Evolutionary conservation across 2,329 filamentous ascomycete species (phyloP), one percentile per base, ranked within the genome.

Genomic region (Dactylellina leptospora): DNA sequence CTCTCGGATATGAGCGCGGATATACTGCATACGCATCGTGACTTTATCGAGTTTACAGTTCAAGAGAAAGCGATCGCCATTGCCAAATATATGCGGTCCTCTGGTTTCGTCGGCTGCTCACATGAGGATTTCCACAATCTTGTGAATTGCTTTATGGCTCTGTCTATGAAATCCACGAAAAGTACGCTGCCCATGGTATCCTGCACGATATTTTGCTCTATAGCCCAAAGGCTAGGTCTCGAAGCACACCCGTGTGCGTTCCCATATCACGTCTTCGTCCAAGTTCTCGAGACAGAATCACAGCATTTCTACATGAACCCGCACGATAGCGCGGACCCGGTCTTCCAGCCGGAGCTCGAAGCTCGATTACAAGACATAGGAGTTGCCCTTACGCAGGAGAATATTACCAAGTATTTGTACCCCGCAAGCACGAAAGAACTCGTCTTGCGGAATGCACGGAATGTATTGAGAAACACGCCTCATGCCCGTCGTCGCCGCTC

Each of bases 101-200:
- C 87, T 36, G 87, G 90, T 60, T 84, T 96, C 75, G 85, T 92
- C 63, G 83, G 84, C n/a, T 81, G 86, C n/a, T 82, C 83, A 3
- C 85, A 87, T 5, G 78, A 82, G 42, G 86, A 89, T 60, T 97
- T 95, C 78, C 87, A 91, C 75, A 88, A 89, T 68, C 81, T 97
- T 66, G 87, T 90, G 73, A 96, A 97, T 79, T 96, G 91, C 76
- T 90, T 96, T 76, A 87, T 99, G 62, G 92, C 92, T 8, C 84
- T 96, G 73, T 91, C 90, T 2, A 82, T 97, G 44, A 87, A 86
- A 33, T 87, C 90, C 53, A 81, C 85, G 4, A 84, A 85, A 0
- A 88, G 90, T 25, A 93, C 92, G 1, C 83, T 97, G 6, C 95
- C 93, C 1, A 84, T 97, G 54, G 89, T 97, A 73, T 95, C 92